These are phyloP conservation scores for Trichoderma hamatum DNA, from an alignment of 2,329 filamentous ascomycete species.

Conservation along the genomic window DNA sequence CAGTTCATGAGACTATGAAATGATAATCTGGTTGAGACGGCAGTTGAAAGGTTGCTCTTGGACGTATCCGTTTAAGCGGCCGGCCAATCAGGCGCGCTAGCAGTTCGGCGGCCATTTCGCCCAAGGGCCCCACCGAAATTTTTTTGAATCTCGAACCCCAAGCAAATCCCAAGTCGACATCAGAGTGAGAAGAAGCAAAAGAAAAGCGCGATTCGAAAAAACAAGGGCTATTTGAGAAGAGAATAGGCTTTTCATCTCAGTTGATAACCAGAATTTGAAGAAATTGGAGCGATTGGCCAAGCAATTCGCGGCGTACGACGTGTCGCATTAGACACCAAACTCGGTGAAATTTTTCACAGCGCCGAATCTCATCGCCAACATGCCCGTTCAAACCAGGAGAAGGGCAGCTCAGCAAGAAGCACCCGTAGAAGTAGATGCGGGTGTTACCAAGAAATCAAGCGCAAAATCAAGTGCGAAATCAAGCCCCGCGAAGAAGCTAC, in stretches of 20 bases:
- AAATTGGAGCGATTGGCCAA: background rate
- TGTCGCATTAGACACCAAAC: background rate
- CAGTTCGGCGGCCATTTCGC: background rate
- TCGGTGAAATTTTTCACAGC: constrained; percentile 8
- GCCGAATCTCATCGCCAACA: constrained; percentile 20
- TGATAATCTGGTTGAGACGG: background rate
- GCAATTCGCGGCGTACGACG: background rate
- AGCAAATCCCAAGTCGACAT: constrained; percentile 11
- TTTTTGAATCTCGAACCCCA: constrained; percentile 25
- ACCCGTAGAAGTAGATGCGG: constrained; percentile 19
- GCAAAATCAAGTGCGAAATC: constrained; percentile 30
- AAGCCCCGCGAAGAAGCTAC: constrained; percentile 37
- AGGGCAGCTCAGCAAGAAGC: constrained; percentile 36
- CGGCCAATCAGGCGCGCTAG: constrained; percentile 27
- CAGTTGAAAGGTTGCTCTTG: constrained; percentile 9
- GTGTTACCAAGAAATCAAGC: constrained; percentile 24
- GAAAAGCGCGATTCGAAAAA: background rate
- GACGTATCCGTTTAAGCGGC: background rate
- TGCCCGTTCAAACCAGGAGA: constrained; percentile 34
- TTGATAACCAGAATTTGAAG: background rate
- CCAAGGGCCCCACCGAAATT: constrained; percentile 27
- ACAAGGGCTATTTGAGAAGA: background rate
- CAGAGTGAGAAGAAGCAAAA: background rate
- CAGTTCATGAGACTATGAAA: background rate
- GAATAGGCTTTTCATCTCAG: background rate